These are phyloP conservation scores for Suillus bovinus DNA, from an alignment of 768 basidiomycete genomes.

Conservation along the genomic window DNA sequence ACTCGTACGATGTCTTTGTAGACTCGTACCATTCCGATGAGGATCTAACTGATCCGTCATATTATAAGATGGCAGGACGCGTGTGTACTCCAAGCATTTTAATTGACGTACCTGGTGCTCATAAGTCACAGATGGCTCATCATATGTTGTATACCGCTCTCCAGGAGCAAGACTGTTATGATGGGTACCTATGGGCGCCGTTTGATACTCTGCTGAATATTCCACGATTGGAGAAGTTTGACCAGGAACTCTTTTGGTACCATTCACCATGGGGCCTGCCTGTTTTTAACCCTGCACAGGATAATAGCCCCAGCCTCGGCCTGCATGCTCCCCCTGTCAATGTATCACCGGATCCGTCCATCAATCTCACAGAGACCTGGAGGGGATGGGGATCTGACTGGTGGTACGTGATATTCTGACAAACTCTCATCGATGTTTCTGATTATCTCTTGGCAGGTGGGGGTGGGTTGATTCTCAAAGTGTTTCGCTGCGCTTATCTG, in stretches of 20 bases:
- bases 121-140: slow-evolving; percentile 42
- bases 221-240: slow-evolving; percentile 46
- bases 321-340: slow-evolving; percentile 40
- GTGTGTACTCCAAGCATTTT: slow-evolving; percentile 24
- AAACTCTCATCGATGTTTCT: slow-evolving; percentile 6
- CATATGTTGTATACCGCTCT: slow-evolving; percentile 54
- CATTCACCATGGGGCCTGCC: slow-evolving; percentile 47
- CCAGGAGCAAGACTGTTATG: slow-evolving; percentile 44
- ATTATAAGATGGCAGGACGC: slow-evolving; percentile 46
- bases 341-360: slow-evolving; percentile 42
- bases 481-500: not conserved
- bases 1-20: slow-evolving; percentile 51
- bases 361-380: slow-evolving; percentile 41
- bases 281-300: slow-evolving; percentile 41
- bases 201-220: slow-evolving; percentile 52
- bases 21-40: slow-evolving; percentile 48
- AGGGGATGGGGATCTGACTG: slow-evolving; percentile 42
- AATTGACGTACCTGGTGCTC: not conserved
- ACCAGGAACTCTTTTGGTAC: slow-evolving; percentile 49
- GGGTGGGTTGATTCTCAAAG: slow-evolving; percentile 31
- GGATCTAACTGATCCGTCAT: slow-evolving; percentile 37
- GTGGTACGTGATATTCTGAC: slow-evolving; percentile 36
- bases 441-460: slow-evolving; percentile 34
- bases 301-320: slow-evolving; percentile 21
- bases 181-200: slow-evolving; percentile 54